These are phyloP conservation scores for Wilcoxina mikolae DNA, from an alignment of 495 filamentous ascomycete genomes.

Conservation along the genomic window DNA sequence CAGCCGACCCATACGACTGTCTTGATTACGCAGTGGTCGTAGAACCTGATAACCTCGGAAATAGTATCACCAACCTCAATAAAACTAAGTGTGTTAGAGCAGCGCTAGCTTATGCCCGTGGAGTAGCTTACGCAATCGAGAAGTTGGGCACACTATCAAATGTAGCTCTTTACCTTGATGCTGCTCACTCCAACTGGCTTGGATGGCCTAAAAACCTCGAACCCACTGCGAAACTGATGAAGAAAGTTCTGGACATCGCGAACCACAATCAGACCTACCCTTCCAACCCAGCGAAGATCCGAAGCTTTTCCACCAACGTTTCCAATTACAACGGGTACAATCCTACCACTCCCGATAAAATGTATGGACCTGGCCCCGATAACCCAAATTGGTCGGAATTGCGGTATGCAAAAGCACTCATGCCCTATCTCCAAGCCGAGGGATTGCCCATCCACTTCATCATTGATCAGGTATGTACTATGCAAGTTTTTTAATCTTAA, in stretches of 20 bases:
- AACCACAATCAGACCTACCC: conserved; percentile 10
- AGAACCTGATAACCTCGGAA: conserved; percentile 51
- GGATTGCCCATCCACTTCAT: conserved; percentile 44
- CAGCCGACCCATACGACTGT: conserved; percentile 26
- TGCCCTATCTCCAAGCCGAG: conserved; percentile 34
- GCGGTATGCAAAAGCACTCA: conserved; percentile 38
- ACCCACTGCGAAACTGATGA: conserved; percentile 38
- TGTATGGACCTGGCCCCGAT: conserved; percentile 20
- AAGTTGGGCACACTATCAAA: conserved; percentile 40
- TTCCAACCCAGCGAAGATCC: conserved; percentile 11
- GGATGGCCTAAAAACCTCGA: conserved; percentile 19
- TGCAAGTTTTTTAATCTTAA: no score
- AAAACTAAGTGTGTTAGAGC: conserved; percentile 42
- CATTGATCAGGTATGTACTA: conserved; percentile 29
- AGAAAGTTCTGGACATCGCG: conserved; percentile 37
- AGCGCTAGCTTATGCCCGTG: conserved; percentile 39
- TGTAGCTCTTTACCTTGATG: conserved; percentile 50
- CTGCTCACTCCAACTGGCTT: conserved; percentile 31
- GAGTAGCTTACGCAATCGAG: conserved; percentile 44
- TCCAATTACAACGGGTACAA: conserved; percentile 24
- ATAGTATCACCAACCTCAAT: conserved; percentile 44
- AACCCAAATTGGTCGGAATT: conserved; percentile 40
- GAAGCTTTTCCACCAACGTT: conserved; percentile 24
- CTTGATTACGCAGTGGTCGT: conserved; percentile 33
- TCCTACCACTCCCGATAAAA: conserved; percentile 8